A percentile compares a stretch with the other conserved stretches of the same genome.
Conservation (phyloP, 2,329 filamentous ascomycete genomes). For the Calonectria pauciramosa region DNA sequence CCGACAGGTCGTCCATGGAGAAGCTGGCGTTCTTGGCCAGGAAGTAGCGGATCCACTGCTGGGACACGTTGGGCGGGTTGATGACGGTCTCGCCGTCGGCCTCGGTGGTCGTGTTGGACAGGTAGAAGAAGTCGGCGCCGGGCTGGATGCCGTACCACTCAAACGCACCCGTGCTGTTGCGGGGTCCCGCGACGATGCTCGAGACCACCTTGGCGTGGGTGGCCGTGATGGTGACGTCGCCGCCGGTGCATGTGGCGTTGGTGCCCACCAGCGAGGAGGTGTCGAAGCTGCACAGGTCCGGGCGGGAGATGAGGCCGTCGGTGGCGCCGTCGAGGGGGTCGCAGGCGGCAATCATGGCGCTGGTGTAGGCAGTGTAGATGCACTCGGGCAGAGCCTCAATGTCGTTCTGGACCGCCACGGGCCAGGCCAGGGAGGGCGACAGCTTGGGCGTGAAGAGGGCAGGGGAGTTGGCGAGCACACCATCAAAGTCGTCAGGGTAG, state of each 20-base stretch:
- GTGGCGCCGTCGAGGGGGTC: constrained; percentile 1
- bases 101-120: not conserved
- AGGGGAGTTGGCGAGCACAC: constrained; percentile 9
- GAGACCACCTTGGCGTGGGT: not conserved
- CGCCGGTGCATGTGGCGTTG: not conserved
- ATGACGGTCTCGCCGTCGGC: not conserved
- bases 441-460: not conserved
- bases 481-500: constrained; percentile 8
- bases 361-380: not conserved
- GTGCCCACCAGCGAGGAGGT: not conserved
- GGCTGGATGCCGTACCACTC: constrained; percentile 5
- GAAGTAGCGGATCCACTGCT: constrained; percentile 8
- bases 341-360: not conserved
- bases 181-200: not conserved
- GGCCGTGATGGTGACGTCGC: not conserved
- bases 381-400: not conserved
- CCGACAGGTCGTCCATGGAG: not conserved
- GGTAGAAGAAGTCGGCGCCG: constrained; percentile 7
- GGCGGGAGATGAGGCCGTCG: not conserved
- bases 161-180: not conserved
- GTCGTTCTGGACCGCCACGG: not conserved
- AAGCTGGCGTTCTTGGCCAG: constrained; percentile 5
- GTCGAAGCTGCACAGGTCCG: constrained; percentile 2
- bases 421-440: not conserved
- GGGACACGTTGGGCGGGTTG: not conserved